Conservation (phyloP, 805 yeast species). For the Priceomyces haplophilus region DNA sequence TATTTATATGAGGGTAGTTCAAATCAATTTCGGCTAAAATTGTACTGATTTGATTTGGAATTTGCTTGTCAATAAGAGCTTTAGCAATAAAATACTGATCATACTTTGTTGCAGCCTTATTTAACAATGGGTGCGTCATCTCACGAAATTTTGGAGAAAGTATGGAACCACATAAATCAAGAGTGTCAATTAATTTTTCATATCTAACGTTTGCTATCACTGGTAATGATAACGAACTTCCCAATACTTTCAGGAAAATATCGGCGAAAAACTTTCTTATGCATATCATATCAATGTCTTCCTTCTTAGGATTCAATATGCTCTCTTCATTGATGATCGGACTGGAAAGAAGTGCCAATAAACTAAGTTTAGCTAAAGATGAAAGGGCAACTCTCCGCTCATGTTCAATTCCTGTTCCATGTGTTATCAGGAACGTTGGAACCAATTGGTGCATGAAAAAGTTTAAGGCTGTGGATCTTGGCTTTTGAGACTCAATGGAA, state of each 20-base stretch:
- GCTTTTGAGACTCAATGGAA: constrained; percentile 46
- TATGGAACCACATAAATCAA: constrained; percentile 46
- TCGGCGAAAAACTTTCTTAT: constrained; percentile 75
- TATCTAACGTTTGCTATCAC: constrained; percentile 45
- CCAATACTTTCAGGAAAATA: constrained; percentile 57
- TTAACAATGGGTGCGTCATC: constrained; percentile 43
- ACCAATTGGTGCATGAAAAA: constrained; percentile 73
- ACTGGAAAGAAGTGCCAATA: constrained; percentile 61
- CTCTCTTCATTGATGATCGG: constrained; percentile 49
- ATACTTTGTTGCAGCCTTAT: constrained; percentile 45
- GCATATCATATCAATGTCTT: constrained; percentile 67
- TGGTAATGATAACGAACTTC: constrained; percentile 39
- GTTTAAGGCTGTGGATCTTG: constrained; percentile 74
- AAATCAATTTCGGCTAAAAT: constrained; percentile 67
- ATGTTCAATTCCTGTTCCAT: constrained; percentile 35
- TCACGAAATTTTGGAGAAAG: constrained; percentile 43
- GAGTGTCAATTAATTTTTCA: constrained; percentile 51
- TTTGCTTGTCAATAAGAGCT: constrained; percentile 64
- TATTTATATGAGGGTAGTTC: constrained; percentile 64
- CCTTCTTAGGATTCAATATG: constrained; percentile 44
- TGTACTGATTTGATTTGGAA: constrained; percentile 55
- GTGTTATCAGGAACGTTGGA: constrained; percentile 47
- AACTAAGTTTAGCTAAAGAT: constrained; percentile 56
- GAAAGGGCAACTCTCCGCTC: constrained; percentile 59
- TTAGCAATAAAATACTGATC: constrained; percentile 66